Evolutionary conservation across 164 flowering plant species (phyloP), one percentile per base, ranked within the genome.

Genomic region (Magnolia kwangsiensis): DNA sequence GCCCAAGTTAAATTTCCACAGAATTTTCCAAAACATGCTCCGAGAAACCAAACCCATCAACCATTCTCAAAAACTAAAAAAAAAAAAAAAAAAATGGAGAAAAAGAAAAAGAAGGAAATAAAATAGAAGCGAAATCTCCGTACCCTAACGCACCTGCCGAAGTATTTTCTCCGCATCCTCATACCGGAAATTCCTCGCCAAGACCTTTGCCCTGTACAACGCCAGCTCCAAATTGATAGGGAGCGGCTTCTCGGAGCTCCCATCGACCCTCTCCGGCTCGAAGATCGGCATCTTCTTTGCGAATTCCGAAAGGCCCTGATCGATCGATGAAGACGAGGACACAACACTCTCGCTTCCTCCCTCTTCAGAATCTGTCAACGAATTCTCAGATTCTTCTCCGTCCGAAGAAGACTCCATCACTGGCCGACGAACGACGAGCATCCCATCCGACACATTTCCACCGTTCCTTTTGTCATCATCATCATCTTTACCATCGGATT

Each of bases 231-330:
- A 83, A 77, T 95, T 93, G 75, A 95, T 85, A 19, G 27, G 23
- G 21, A 93, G 89, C 1, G 92, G 96, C 88, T 83, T 82, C 77
- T 87, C 86, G 20, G 86, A 37, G 21, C 81, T 72, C 58, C 78
- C 74, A 11, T 82, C 87, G 2, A 81, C 82, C 72, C 90, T 86
- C 37, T 82, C 85, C 8, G 99, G 99, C 82, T 93, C 96, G 80
- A 93, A 93, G 1, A 92, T 87, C 2, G 93, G 90, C 86, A 90
- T 82, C 84, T 92, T 93, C 85, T 89, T 90, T 6, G 97, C 94
- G 37, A 92, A 83, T 59, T 89, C 77, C 3, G 83, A 76, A 13
- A 92, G 89, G 8, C 88, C 81, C 1, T 67, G 86, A 58, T 90
- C 95, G 31, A 86, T 83, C 3, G 82, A 67, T 5, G 86, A 76